phyloP scores from a whole-genome alignment of 768 basidiomycete species.

The Leccinum barrowsii region DNA sequence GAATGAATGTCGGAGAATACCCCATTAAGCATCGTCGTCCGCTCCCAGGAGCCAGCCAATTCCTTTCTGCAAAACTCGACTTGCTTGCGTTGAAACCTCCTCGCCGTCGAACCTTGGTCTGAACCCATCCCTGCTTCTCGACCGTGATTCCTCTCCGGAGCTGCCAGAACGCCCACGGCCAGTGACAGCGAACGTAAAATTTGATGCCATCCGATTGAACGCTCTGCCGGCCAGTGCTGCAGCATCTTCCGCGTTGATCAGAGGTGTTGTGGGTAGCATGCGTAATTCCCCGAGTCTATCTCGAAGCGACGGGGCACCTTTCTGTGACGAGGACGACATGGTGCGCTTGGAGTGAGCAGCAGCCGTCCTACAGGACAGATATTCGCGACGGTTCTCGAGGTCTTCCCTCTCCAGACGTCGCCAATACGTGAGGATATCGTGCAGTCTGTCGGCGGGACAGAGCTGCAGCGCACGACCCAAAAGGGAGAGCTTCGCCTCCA shows the following conservation, averaged over 20 bases:
- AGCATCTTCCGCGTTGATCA: constrained; percentile 72
- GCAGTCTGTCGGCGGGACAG: constrained; percentile 77
- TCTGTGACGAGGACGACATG: constrained; percentile 23
- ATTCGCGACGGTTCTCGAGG: constrained; percentile 47
- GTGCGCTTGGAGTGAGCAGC: constrained; percentile 11
- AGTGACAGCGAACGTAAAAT: constrained; percentile 65
- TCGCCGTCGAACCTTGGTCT: constrained; percentile 45
- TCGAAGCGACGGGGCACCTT: constrained; percentile 51
- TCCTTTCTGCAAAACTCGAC: constrained; percentile 78
- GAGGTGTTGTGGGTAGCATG: constrained; percentile 66
- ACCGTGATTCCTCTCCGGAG: constrained; percentile 20
- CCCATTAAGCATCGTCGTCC: constrained; percentile 44
- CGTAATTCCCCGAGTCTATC: constrained; percentile 63
- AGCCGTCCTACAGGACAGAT: constrained; percentile 28
- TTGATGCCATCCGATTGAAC: constrained; percentile 73
- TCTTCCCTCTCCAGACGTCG: constrained; percentile 68
- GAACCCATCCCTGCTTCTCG: constrained; percentile 39
- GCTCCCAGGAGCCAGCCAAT: constrained; percentile 96
- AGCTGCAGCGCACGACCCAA: constrained; percentile 82
- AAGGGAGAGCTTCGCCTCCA: constrained; percentile 61
- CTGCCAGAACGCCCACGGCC: constrained; percentile 31
- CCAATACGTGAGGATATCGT: constrained; percentile 79
- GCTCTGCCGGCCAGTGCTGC: constrained; percentile 76
- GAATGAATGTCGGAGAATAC: neutral
- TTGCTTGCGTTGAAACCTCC: constrained; percentile 72